Evolutionary conservation across 495 filamentous ascomycete species (phyloP), one percentile per base, ranked within the genome.

Genomic region (Symbiotaphrina buchneri): DNA sequence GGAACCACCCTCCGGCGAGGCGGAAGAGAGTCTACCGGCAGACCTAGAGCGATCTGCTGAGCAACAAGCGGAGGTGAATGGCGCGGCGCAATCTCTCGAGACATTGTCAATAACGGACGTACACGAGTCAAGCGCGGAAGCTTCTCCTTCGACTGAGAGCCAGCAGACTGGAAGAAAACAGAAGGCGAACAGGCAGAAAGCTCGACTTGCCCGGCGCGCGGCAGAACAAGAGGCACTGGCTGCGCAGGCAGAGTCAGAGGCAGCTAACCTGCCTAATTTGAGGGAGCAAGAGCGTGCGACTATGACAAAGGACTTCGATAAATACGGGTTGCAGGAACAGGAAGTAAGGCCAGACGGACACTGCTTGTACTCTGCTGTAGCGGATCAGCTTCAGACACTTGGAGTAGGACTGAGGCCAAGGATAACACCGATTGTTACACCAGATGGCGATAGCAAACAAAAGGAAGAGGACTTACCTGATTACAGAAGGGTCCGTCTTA

Each of bases 361-460:
- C 45, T 97, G 87, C 48, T 58, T 97, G n/a, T 97, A 92, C 53
- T 72, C 79, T 5, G 83, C 90, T 1, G 59, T 97, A 26, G 84
- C 85, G 24, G 78, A 83, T 45, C 83, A 92, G 52, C 54, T 94
- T 24, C 47, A 45, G 18, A 47, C 50, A 17, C 35, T 51, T 8
- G 54, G 48, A 3, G 42, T 71, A 7, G 64, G 56, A 2, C 44
- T 65, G 34, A 52, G 48, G 31, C 61, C 64, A 11, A 41, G 34
- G 27, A 41, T 50, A 14, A 21, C 37, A 20, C 28, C 38, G 2
- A 36, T 26, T 10, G 38, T 39, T 5, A 34, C 31, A 10, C 24
- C 18, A 14, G 33, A 44, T 7, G 32, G 23, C 4, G 21, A 18
- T 19, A 21, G 26, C 3, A 27, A 7, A 11, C 20, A 15, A 20